These are phyloP conservation scores for Cornus kousa DNA, from an alignment of 148 eudicot species.

Conservation along the genomic window DNA sequence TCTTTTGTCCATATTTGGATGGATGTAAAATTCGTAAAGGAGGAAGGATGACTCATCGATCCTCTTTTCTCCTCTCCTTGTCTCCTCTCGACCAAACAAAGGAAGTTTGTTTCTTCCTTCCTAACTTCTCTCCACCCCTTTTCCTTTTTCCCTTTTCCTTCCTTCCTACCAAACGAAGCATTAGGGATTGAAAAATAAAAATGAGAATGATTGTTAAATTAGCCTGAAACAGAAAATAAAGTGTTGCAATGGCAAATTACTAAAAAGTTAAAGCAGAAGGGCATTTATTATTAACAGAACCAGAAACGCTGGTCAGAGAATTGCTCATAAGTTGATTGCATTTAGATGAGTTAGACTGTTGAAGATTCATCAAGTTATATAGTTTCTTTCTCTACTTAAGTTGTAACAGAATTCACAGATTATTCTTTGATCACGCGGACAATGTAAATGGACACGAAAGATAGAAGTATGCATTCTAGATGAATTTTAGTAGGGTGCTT, in stretches of 20 bases:
- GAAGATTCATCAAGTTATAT: not conserved
- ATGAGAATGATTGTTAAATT: not conserved
- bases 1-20: too few relatives aligned
- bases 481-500: not conserved
- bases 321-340: not conserved
- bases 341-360: not conserved
- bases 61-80: too few relatives aligned
- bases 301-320: not conserved
- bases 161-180: too few relatives aligned
- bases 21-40: too few relatives aligned
- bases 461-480: too few relatives aligned
- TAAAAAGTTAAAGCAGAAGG: not conserved
- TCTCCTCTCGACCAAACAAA: too few relatives aligned
- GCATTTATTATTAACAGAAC: not conserved
- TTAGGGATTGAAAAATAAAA: not conserved
- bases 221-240: not conserved
- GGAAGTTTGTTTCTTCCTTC: too few relatives aligned
- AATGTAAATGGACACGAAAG: too few relatives aligned
- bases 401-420: not conserved
- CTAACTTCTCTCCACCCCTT: too few relatives aligned
- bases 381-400: not conserved
- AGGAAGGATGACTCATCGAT: too few relatives aligned
- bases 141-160: too few relatives aligned
- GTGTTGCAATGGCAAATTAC: not conserved
- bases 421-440: too few relatives aligned